Base-by-base conservation (phyloP, 352 stramenopile genomes). In the Phytophthora ramorum region DNA sequence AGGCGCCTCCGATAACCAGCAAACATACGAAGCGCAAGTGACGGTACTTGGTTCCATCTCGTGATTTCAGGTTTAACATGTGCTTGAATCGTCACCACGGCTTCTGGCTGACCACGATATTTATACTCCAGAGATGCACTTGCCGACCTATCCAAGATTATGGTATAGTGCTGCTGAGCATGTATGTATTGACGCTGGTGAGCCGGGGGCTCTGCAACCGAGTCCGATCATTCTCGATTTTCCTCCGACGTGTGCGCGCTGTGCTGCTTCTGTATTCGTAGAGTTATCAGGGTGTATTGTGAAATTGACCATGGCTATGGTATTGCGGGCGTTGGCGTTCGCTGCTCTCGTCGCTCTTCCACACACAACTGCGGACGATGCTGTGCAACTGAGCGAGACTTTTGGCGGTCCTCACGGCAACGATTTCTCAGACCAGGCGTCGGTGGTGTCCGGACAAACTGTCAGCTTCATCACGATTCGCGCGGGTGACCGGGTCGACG, bases 331-430 rank as follows among this genome's bases (percentile, higher is more conserved):
- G 1, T 6, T 68, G 22, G 35, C 20, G n/a, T 24, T 63, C 53
- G 38, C 37, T 14, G 24, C 55, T 1, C 24, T 56, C 19, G 2
- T 44, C 10, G 26, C 26, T n/a, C 20, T 69, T 9, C 62, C 38
- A 14, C 35, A 12, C 4, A 30, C 40, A 16, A 10, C 14, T 30
- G 38, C 54, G 7, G 54, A 65, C 32, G 62, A 69, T 28, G 48
- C 37, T 16, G 47, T 70, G 14, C 62, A 70, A 13, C 24, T 70
- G 6, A 65, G 62, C n/a, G 46, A 70, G 30, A 48, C 53, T 22
- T 68, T 69, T 44, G 62, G 62, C 20, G 62, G 62, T 7, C 62
- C 62, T 41, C 62, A 70, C 8, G 62, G 55, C 20, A 70, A 50
- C 24, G 38, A 70, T 22, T 70, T 70, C 24, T 70, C 62, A 6